Conservation (phyloP, 1,139 yeast species). For the Yamadazyma taylorii region DNA sequence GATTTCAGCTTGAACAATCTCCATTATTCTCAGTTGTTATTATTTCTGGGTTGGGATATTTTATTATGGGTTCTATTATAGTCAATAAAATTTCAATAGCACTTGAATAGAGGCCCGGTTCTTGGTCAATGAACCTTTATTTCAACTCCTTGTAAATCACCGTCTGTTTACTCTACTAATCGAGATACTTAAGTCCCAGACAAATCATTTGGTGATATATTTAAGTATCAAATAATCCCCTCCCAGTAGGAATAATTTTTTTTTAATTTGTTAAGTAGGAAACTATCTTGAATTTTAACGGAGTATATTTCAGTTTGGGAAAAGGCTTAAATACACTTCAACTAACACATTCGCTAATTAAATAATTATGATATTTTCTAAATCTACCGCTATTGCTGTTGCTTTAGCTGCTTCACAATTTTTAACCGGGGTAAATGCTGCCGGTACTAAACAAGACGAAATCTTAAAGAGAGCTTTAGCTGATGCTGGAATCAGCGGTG, state of each 20-base stretch:
- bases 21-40: too few relatives aligned
- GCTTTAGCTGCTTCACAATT: constrained; percentile 19
- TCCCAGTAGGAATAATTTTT: neutral
- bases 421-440: constrained; percentile 16
- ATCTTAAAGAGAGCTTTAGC: constrained; percentile 17
- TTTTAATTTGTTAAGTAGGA: neutral
- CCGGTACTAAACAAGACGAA: constrained; percentile 5
- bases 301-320: constrained; percentile 15
- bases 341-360: constrained; percentile 2
- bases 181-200: too few relatives aligned
- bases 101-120: too few relatives aligned
- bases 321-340: constrained; percentile 11
- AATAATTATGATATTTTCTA: constrained; percentile 17
- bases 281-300: constrained; percentile 1
- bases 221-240: neutral
- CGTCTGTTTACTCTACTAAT: too few relatives aligned
- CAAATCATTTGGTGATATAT: neutral
- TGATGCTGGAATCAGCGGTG: constrained; percentile 16
- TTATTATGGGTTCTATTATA: too few relatives aligned
- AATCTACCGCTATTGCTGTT: constrained; percentile 15
- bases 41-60: too few relatives aligned
- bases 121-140: too few relatives aligned
- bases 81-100: too few relatives aligned
- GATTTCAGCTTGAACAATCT: too few relatives aligned
- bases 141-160: too few relatives aligned